Percentiles rank a stretch among this genome's conserved stretches.
These are phyloP conservation scores for Gynochthodes officinalis DNA, from an alignment of 257 asterid species.

Conservation along the genomic window DNA sequence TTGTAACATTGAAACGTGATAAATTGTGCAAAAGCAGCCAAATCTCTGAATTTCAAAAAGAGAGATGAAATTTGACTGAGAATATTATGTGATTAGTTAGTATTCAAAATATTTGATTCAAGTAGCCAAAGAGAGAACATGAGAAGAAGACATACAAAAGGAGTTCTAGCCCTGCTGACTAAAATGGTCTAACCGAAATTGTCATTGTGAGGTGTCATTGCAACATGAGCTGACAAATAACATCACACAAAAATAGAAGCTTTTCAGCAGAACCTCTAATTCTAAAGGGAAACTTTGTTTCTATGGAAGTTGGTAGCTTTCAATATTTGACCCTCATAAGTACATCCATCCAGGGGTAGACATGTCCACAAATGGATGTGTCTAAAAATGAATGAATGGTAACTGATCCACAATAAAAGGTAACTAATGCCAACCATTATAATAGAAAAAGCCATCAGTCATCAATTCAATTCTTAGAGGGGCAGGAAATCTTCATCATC, in stretches of 20 bases:
- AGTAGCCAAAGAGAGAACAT: too few relatives aligned
- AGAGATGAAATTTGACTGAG: too few relatives aligned
- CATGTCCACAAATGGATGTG: not conserved
- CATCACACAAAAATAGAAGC: not conserved
- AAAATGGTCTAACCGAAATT: not conserved
- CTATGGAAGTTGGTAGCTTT: not conserved
- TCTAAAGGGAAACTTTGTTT: not conserved
- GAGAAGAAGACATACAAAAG: conserved; percentile 3
- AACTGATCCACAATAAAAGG: not conserved
- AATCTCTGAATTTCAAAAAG: too few relatives aligned
- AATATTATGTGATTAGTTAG: too few relatives aligned
- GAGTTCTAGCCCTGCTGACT: not conserved
- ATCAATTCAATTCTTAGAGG: not conserved
- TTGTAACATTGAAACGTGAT: not conserved
- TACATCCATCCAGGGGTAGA: not conserved
- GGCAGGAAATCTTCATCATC: not conserved
- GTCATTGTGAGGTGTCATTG: conserved; percentile 1
- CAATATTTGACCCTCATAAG: not conserved
- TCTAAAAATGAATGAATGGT: not conserved
- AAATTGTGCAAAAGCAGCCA: not conserved
- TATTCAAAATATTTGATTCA: too few relatives aligned
- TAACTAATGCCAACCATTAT: not conserved
- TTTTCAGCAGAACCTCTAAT: not conserved
- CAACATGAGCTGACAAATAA: not conserved
- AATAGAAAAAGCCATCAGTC: not conserved